phyloP scores from a whole-genome alignment of 2,329 filamentous ascomycete species.

The Colletotrichum higginsianum region DNA sequence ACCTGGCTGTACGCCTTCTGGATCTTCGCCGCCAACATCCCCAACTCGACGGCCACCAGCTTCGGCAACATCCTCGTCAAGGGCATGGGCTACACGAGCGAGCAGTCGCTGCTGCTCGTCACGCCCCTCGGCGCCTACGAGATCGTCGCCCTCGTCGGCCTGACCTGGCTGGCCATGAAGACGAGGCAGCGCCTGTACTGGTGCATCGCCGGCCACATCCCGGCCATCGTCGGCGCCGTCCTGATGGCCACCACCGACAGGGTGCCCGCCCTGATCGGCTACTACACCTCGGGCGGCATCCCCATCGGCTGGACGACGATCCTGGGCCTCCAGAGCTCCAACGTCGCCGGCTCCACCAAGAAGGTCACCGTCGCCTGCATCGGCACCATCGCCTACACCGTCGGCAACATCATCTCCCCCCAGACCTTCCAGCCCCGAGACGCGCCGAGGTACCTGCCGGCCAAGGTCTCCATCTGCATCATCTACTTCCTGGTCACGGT shows the following conservation, averaged over 20 bases:
- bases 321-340: conserved; percentile 44
- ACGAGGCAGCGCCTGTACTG: conserved; percentile 55
- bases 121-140: conserved; percentile 77
- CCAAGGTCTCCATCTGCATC: conserved; percentile 69
- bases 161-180: conserved; percentile 44
- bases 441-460: conserved; percentile 66
- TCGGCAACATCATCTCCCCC: conserved; percentile 70
- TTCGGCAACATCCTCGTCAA: conserved; percentile 61
- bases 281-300: conserved; percentile 74
- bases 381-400: conserved; percentile 70
- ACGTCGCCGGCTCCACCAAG: conserved; percentile 60
- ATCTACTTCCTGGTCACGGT: conserved; percentile 67
- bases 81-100: conserved; percentile 74
- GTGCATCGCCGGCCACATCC: conserved; percentile 44
- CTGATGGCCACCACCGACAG: conserved; percentile 51
- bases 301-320: conserved; percentile 64
- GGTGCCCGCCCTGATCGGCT: conserved; percentile 72
- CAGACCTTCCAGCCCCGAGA: conserved; percentile 67
- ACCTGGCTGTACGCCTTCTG: conserved; percentile 48
- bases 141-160: conserved; percentile 67
- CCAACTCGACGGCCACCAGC: conserved; percentile 52
- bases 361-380: conserved; percentile 72
- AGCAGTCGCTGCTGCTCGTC: conserved; percentile 76
- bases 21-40: conserved; percentile 47
- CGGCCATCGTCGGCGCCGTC: conserved; percentile 53